phyloP scores from a whole-genome alignment of 2,329 filamentous ascomycete genomes.

The Xylaria sp. region DNA sequence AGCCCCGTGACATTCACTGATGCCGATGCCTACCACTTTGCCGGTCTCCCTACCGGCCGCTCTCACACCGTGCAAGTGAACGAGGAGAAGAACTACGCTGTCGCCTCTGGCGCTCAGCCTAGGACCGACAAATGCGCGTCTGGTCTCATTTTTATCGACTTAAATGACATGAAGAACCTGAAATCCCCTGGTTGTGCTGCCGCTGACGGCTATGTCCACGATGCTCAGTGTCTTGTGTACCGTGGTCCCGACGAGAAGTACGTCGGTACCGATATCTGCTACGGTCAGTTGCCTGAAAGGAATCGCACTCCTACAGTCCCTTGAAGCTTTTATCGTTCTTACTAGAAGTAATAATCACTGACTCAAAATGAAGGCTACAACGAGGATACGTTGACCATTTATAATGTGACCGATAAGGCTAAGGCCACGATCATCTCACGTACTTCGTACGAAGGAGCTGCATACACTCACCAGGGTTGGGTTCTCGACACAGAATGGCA shows the following conservation, averaged over 20 bases:
- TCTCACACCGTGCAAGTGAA: slow-evolving; percentile 61
- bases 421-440: slow-evolving; percentile 58
- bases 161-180: slow-evolving; percentile 64
- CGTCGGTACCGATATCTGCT: slow-evolving; percentile 63
- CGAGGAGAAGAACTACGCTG: slow-evolving; percentile 59
- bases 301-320: no score
- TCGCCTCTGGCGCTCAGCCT: slow-evolving; percentile 56
- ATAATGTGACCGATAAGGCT: slow-evolving; percentile 61
- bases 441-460: slow-evolving; percentile 63
- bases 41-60: slow-evolving; percentile 55
- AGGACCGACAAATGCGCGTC: slow-evolving; percentile 59
- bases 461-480: slow-evolving; percentile 67
- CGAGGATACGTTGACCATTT: slow-evolving; percentile 62
- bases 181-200: slow-evolving; percentile 64
- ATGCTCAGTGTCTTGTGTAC: slow-evolving; percentile 69
- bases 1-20: slow-evolving; percentile 57
- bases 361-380: slow-evolving; percentile 53
- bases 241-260: slow-evolving; percentile 60
- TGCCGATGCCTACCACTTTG: slow-evolving; percentile 56
- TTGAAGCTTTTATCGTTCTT: no score
- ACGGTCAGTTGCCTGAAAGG: slow-evolving; percentile 48
- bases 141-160: slow-evolving; percentile 69
- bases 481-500: slow-evolving; percentile 55
- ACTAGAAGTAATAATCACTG: no score
- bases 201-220: slow-evolving; percentile 69